Conservation (phyloP, 106 monocot genomes). For the Vanilla planifolia region DNA sequence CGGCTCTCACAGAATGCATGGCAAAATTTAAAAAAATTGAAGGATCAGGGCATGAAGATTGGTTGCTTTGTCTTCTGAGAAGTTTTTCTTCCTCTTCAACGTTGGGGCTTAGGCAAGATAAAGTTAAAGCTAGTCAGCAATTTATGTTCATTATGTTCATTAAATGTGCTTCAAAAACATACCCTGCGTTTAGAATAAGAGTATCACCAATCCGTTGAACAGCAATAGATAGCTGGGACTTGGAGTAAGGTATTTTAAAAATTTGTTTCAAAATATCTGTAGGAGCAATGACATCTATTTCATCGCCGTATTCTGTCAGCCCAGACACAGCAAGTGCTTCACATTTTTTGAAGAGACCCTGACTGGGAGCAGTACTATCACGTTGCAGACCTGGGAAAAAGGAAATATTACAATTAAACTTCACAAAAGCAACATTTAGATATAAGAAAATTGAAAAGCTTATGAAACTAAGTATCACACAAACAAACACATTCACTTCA, state of each 20-base stretch:
- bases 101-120: conserved; percentile 51
- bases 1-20: conserved; percentile 96
- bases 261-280: conserved; percentile 95
- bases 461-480: not conserved
- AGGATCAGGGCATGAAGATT: conserved; percentile 49
- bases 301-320: conserved; percentile 84
- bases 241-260: conserved; percentile 97
- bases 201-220: conserved; percentile 95
- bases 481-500: too few relatives aligned
- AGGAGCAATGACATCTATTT: conserved; percentile 92
- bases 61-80: conserved; percentile 66
- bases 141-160: not conserved
- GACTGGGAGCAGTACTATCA: conserved; percentile 42
- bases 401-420: not conserved
- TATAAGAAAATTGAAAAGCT: not conserved
- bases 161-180: conserved; percentile 9
- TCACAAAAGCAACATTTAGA: not conserved
- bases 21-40: conserved; percentile 94
- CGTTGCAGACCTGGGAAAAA: conserved; percentile 37
- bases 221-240: conserved; percentile 78
- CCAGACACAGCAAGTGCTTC: conserved; percentile 91
- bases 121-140: conserved; percentile 1
- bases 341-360: conserved; percentile 71
- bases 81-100: conserved; percentile 85
- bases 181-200: conserved; percentile 96